phyloP scores from a whole-genome alignment of 2,329 filamentous ascomycete species.

The Fusarium pseudocircinatum region DNA sequence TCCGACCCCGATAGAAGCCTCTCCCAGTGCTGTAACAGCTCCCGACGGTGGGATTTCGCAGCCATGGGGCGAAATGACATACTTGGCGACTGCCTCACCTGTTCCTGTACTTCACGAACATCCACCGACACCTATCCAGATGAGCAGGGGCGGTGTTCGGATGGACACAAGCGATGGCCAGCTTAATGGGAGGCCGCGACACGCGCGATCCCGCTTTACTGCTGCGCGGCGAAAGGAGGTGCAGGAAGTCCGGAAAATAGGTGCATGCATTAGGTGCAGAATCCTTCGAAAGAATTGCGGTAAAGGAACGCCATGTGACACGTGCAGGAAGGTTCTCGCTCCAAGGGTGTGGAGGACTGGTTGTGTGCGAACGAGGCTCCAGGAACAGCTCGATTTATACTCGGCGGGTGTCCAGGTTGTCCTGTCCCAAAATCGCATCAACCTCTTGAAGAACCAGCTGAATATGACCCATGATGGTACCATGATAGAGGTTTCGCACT shows the following conservation, averaged over 20 bases:
- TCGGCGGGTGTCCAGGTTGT: slow-evolving; percentile 72
- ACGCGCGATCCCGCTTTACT: slow-evolving; percentile 67
- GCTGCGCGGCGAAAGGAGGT: slow-evolving; percentile 70
- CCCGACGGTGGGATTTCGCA: slow-evolving; percentile 47
- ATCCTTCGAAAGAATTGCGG: slow-evolving; percentile 74
- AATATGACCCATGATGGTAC: slow-evolving; percentile 60
- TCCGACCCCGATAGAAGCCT: slow-evolving; percentile 34
- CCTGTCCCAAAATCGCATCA: slow-evolving; percentile 68
- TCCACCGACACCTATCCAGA: slow-evolving; percentile 46
- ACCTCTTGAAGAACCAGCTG: slow-evolving; percentile 61
- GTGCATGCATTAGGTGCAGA: slow-evolving; percentile 72
- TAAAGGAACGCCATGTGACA: slow-evolving; percentile 69
- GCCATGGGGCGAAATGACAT: slow-evolving; percentile 65
- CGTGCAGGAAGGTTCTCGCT: slow-evolving; percentile 70
- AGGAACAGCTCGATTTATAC: slow-evolving; percentile 70
- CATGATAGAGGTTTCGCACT: slow-evolving; percentile 67
- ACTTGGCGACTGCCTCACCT: slow-evolving; percentile 52
- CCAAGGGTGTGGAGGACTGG: slow-evolving; percentile 73
- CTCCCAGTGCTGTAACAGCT: slow-evolving; percentile 35
- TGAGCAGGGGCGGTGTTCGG: slow-evolving; percentile 60
- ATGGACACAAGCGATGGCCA: slow-evolving; percentile 58
- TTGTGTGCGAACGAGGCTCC: slow-evolving; percentile 70
- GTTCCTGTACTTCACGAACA: slow-evolving; percentile 46
- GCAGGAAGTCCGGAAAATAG: slow-evolving; percentile 70
- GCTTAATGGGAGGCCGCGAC: slow-evolving; percentile 59